These are phyloP conservation scores for Penicillium daleae DNA, from an alignment of 495 filamentous ascomycete species.

Conservation along the genomic window DNA sequence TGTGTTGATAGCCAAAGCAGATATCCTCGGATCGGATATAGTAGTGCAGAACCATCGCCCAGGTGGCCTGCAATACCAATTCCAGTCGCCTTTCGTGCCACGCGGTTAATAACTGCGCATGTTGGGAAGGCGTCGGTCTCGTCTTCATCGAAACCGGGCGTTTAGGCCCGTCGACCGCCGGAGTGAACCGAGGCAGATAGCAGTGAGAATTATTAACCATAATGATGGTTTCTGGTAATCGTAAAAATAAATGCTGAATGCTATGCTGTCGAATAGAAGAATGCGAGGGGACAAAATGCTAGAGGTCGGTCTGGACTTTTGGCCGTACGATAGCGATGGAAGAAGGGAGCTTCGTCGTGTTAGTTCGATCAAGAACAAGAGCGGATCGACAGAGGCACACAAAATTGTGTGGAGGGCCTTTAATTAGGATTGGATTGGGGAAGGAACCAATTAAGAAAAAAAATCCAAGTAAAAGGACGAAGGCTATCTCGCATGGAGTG, in stretches of 20 bases:
- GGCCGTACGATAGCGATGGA: background rate
- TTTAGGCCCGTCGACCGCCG: slow-evolving; percentile 35
- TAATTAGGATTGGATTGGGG: slow-evolving; percentile 17
- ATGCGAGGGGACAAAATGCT: background rate
- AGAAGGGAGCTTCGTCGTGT: background rate
- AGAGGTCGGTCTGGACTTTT: slow-evolving; percentile 5
- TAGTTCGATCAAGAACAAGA: slow-evolving; percentile 8
- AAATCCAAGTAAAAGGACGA: slow-evolving; percentile 16
- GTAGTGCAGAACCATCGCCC: slow-evolving; percentile 57
- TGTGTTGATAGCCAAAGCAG: slow-evolving; percentile 57
- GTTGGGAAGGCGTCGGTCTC: slow-evolving; percentile 36
- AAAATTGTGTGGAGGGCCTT: slow-evolving; percentile 15
- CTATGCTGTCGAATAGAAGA: slow-evolving; percentile 1
- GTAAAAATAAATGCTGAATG: background rate
- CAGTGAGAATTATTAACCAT: slow-evolving; percentile 46
- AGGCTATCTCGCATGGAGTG: slow-evolving; percentile 10
- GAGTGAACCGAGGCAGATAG: slow-evolving; percentile 42
- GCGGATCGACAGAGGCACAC: slow-evolving; percentile 3
- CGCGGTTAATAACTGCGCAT: slow-evolving; percentile 42
- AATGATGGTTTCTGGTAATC: slow-evolving; percentile 7
- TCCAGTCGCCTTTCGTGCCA: slow-evolving; percentile 35
- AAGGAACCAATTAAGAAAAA: slow-evolving; percentile 19
- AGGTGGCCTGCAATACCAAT: slow-evolving; percentile 51
- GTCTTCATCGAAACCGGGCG: slow-evolving; percentile 44
- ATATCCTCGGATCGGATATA: slow-evolving; percentile 60